These are phyloP conservation scores for Rosa chinensis DNA, from an alignment of 306 rosid genomes.

Conservation along the genomic window DNA sequence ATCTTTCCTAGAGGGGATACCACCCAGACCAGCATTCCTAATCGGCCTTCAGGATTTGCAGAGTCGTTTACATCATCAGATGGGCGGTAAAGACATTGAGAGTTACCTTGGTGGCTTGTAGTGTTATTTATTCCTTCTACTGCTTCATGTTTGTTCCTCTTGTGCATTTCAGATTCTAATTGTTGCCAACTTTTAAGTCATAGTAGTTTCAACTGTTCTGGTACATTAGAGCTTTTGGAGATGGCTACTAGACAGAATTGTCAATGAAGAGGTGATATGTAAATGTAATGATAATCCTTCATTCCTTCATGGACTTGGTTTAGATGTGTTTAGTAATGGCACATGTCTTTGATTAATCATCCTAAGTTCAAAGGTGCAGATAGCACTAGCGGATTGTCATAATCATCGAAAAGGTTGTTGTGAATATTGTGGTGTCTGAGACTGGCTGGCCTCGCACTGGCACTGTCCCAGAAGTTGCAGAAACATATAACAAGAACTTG, in stretches of 20 bases:
- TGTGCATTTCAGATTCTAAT: neutral
- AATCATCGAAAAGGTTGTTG: too few relatives aligned
- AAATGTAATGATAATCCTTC: neutral
- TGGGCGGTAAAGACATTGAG: slow-evolving; percentile 44
- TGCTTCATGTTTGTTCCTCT: neutral
- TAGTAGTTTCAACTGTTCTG: neutral
- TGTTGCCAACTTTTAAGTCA: neutral
- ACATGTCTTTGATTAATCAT: too few relatives aligned
- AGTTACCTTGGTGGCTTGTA: neutral
- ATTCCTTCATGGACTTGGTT: neutral
- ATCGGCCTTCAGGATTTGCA: slow-evolving; percentile 51
- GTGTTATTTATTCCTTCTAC: neutral
- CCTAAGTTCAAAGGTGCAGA: too few relatives aligned
- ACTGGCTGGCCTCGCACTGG: too few relatives aligned
- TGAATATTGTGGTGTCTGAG: too few relatives aligned
- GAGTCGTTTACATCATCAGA: slow-evolving; percentile 46
- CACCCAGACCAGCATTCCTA: slow-evolving; percentile 63
- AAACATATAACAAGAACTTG: too few relatives aligned
- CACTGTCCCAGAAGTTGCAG: too few relatives aligned
- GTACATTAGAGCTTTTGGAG: neutral
- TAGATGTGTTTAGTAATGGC: too few relatives aligned
- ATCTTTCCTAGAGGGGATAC: slow-evolving; percentile 31
- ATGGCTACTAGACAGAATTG: neutral
- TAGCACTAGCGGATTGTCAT: too few relatives aligned
- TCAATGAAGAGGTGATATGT: too few relatives aligned